Evolutionary conservation across 441 rosid genomes (phyloP).

Genomic region (Pelargonium myrrhifolium): DNA sequence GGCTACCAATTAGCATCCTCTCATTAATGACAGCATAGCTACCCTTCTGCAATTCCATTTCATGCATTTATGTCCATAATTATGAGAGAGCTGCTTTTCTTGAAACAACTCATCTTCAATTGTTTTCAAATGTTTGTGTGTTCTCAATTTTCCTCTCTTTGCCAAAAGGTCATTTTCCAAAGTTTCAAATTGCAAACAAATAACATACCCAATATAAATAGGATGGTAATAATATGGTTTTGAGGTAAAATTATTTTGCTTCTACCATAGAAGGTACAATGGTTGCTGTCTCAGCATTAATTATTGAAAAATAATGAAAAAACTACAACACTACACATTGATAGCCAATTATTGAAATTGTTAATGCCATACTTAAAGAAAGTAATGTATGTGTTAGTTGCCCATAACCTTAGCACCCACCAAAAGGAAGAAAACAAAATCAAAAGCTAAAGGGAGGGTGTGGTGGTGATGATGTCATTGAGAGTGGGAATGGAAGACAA

Average conservation of each 20-base stretch:
- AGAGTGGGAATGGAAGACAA: constrained; percentile 14
- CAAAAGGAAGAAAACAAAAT: constrained; percentile 6
- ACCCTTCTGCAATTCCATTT: constrained; percentile 3
- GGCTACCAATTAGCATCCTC: neutral
- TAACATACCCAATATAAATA: too few relatives aligned
- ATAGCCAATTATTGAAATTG: neutral
- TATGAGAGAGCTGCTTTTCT: constrained; percentile 11
- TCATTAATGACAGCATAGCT: constrained; percentile 28
- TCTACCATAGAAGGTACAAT: too few relatives aligned
- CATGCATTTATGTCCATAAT: constrained; percentile 24
- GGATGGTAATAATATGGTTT: neutral
- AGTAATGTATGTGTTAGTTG: constrained; percentile 14
- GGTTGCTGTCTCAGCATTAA: too few relatives aligned
- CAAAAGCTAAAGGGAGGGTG: neutral
- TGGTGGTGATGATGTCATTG: constrained; percentile 17
- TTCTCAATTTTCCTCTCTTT: neutral
- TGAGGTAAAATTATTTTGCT: too few relatives aligned
- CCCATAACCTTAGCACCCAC: neutral
- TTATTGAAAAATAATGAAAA: neutral
- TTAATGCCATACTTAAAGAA: neutral
- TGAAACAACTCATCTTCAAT: neutral
- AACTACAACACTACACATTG: neutral
- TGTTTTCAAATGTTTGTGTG: neutral
- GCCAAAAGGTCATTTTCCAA: too few relatives aligned
- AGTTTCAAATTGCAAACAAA: too few relatives aligned